Evolutionary conservation across 2,329 filamentous ascomycete genomes (phyloP).

Genomic region (Fusarium sp.): DNA sequence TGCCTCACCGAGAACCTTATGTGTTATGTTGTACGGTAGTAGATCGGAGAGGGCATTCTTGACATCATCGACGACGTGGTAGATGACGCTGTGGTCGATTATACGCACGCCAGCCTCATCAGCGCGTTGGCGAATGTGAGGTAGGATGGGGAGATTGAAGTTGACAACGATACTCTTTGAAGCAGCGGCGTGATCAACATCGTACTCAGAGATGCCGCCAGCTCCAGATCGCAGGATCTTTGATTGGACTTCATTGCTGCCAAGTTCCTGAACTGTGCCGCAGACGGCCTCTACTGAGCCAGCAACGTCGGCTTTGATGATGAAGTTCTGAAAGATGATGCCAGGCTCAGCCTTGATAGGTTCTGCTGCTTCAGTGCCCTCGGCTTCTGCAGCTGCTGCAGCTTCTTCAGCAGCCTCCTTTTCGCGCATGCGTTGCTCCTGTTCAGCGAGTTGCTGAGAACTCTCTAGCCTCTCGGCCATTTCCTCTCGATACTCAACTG

Average conservation of each 20-base stretch:
- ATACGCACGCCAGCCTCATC: conserved; percentile 79
- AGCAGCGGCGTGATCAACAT: conserved; percentile 86
- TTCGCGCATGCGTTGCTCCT: conserved; percentile 73
- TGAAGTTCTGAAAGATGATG: conserved; percentile 77
- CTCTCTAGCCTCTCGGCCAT: conserved; percentile 78
- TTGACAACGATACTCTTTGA: conserved; percentile 83
- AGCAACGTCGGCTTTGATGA: conserved; percentile 92
- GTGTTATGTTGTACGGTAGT: conserved; percentile 74
- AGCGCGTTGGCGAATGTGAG: conserved; percentile 77
- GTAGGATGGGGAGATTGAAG: conserved; percentile 83
- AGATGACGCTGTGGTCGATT: conserved; percentile 89
- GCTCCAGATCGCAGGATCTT: conserved; percentile 82
- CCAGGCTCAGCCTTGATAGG: conserved; percentile 58
- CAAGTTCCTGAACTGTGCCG: conserved; percentile 80
- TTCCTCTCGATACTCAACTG: conserved; percentile 81
- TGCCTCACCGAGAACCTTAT: conserved; percentile 86
- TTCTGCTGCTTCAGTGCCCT: conserved; percentile 56
- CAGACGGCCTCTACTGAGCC: conserved; percentile 93
- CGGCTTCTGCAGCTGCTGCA: conserved; percentile 53
- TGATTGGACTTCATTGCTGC: conserved; percentile 85
- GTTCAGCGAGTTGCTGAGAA: conserved; percentile 83
- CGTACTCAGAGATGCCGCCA: conserved; percentile 84
- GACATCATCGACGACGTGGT: conserved; percentile 81
- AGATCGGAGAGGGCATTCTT: conserved; percentile 76
- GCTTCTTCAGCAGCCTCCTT: conserved; percentile 58